Percentiles rank a stretch among this genome's conserved stretches.
Evolutionary conservation across 2,329 filamentous ascomycete species (phyloP).

Genomic region (Diaporthe nobilis): DNA sequence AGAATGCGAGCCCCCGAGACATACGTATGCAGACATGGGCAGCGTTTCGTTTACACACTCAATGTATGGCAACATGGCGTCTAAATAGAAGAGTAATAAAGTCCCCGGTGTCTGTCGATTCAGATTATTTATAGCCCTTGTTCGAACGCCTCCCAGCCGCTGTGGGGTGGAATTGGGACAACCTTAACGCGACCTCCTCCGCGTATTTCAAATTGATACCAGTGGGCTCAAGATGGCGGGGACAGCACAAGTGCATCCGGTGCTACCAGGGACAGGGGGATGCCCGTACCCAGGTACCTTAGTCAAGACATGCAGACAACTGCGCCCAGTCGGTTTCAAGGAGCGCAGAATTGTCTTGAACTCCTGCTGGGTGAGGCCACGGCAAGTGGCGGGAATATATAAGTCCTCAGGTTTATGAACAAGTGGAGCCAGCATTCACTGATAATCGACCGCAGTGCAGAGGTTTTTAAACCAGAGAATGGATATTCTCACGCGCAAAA

Average conservation of each 20-base stretch:
- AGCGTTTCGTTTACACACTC: background rate
- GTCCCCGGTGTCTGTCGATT: background rate
- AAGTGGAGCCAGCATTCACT: background rate
- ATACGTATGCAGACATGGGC: background rate
- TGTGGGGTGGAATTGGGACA: background rate
- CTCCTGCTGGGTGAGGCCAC: background rate
- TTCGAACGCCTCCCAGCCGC: background rate
- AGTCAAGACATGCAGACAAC: constrained; percentile 28
- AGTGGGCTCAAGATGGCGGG: background rate
- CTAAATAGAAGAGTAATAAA: background rate
- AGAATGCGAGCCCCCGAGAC: constrained; percentile 3
- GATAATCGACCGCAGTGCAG: background rate
- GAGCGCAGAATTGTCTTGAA: constrained; percentile 7
- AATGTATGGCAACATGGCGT: background rate
- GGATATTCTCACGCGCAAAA: too few species aligned
- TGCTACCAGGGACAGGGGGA: background rate
- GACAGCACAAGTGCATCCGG: background rate
- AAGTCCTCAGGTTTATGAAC: background rate
- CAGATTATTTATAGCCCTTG: background rate
- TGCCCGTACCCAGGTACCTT: background rate
- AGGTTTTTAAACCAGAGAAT: too few species aligned
- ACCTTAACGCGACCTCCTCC: background rate
- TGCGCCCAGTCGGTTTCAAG: constrained; percentile 27
- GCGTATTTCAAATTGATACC: background rate
- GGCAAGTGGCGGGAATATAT: constrained; percentile 16